These are phyloP conservation scores for Aspergillus egyptiacus DNA, from an alignment of 495 filamentous ascomycete species.

Conservation along the genomic window DNA sequence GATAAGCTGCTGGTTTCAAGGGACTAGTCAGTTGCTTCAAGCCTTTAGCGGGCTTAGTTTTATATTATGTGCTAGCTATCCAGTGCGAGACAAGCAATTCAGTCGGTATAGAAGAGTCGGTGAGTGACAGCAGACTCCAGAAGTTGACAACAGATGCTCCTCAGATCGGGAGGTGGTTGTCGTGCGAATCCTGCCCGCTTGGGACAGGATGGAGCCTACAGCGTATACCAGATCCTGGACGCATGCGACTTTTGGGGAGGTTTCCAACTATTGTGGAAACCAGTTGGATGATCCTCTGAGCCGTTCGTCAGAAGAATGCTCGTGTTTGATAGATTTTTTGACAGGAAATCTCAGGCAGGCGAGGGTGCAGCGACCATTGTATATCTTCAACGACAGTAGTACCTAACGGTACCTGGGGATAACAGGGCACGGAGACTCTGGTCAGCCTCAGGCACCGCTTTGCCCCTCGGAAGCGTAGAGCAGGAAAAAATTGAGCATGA, in stretches of 20 bases:
- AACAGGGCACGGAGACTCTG: background rate
- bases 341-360: background rate
- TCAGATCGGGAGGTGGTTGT: constrained; percentile 2
- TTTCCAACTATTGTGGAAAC: constrained; percentile 17
- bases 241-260: constrained; percentile 7
- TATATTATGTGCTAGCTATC: no score
- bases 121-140: background rate
- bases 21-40: no score
- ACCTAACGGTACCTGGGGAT: background rate
- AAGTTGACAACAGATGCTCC: background rate
- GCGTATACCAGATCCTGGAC: constrained; percentile 26
- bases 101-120: constrained; percentile 1
- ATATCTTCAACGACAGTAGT: background rate
- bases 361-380: background rate
- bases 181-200: constrained; percentile 5
- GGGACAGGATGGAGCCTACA: constrained; percentile 25
- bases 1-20: no score
- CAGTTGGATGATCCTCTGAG: constrained; percentile 17
- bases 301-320: background rate
- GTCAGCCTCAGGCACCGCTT: constrained; percentile 12
- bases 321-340: background rate
- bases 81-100: no score
- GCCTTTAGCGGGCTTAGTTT: no score
- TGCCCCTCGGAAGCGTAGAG: constrained; percentile 8
- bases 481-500: background rate